A percentile compares a stretch with the other conserved stretches of the same genome.
Evolutionary conservation across 1,284 basidiomycete genomes (phyloP).

Genomic region (Coniferiporia weirii): DNA sequence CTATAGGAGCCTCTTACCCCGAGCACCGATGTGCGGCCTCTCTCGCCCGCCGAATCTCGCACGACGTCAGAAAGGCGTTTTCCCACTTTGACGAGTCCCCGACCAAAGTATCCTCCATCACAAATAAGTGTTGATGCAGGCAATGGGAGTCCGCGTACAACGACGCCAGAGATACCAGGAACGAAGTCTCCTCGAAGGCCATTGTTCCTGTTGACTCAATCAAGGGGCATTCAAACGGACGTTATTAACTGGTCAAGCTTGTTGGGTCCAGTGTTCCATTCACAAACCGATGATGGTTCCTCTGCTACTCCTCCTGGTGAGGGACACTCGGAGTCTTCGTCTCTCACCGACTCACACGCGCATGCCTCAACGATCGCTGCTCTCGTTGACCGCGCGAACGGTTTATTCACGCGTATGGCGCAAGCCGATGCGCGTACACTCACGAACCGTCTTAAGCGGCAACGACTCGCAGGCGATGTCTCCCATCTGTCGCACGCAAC

Average conservation of each 20-base stretch:
- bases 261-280: constrained; percentile 33
- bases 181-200: constrained; percentile 40
- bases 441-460: constrained; percentile 86
- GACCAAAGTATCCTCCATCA: constrained; percentile 29
- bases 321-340: constrained; percentile 56
- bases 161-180: constrained; percentile 32
- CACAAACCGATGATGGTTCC: constrained; percentile 38
- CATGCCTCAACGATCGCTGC: constrained; percentile 45
- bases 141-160: constrained; percentile 36
- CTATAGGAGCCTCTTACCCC: constrained; percentile 58
- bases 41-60: constrained; percentile 51
- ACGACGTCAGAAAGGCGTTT: constrained; percentile 38
- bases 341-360: constrained; percentile 45
- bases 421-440: constrained; percentile 87
- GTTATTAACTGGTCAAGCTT: constrained; percentile 25
- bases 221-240: constrained; percentile 76
- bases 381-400: constrained; percentile 68
- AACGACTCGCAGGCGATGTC: constrained; percentile 85
- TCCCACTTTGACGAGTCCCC: constrained; percentile 36
- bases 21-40: constrained; percentile 49
- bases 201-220: constrained; percentile 56
- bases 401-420: constrained; percentile 64
- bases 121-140: constrained; percentile 46
- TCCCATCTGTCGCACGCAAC: constrained; percentile 85
- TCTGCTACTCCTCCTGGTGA: constrained; percentile 34